Evolutionary conservation across 305 asterid species (phyloP), one percentile per base, ranked within the genome.

Genomic region (Coffea humblotiana): DNA sequence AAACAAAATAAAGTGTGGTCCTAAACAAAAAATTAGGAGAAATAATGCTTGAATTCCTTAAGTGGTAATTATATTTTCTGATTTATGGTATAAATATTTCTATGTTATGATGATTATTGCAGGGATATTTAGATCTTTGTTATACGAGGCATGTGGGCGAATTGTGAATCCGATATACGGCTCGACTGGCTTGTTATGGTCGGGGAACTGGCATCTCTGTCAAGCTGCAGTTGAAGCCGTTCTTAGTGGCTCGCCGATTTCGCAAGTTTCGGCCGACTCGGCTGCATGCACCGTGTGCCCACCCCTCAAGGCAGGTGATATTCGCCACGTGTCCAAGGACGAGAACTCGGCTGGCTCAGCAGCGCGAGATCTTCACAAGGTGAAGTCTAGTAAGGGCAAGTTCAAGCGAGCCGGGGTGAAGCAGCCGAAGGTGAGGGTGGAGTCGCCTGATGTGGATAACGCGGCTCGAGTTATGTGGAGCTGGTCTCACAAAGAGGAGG

Each of bases 391-490:
- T 40, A 67, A 82, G 18, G 76, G 81, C 0, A 65, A 48, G 60
- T 81, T 81, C 64, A 83, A 86, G 79, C 64, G 83, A 75, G 74
- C 35, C 13, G 76, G 74, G 19, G 72, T 43, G 3, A 81, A 81
- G 80, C 71, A 81, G 77, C 71, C 82, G 77, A 74, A 78, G 40
- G 71, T 13, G 10, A 81, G 74, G 48, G 81, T 52, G 58, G 58
- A 74, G 58, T 79, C 88, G 19, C 80, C 84, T 0, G 83, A 83
- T 2, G 88, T 85, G 2, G 85, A 85, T 8, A 78, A 81, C 40
- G 88, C 88, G 51, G 90, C 89, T 61, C 82, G 85, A 27, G 89
- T 86, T 3, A 86, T 86, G 82, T 83, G 83, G 83, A 81, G 90
- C 82, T 85, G 90, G 90, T 81, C 77, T 51, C 85, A 83, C 19